Base-by-base conservation (phyloP, 805 yeast species). In the Schizosaccharomyces lindneri region DNA sequence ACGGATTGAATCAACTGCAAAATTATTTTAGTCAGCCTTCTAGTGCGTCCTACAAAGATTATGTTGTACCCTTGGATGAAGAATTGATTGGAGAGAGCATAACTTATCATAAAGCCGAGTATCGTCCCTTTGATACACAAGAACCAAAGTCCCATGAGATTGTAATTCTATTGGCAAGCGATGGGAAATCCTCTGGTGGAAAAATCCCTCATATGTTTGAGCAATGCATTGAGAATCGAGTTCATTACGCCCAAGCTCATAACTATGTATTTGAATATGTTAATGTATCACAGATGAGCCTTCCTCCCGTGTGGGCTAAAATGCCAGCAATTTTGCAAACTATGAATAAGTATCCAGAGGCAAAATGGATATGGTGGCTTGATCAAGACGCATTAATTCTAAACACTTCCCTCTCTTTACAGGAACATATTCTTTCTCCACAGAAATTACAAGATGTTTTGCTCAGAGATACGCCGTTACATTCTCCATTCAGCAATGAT, bases 301-400 rank as follows among this genome's bases (percentile, higher is more conserved):
- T 31, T n/a, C 62, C 29, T 59, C 55, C 39, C 17, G 69, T 66
- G 7, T 72, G 74, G 74, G 65, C 66, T 48, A 72, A 72, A 62
- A 62, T 72, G 32, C 69, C 71, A 4, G 72, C 73, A 17, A 65
- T 72, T 24, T 64, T 64, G 60, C 68, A 69, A 15, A 68, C 72
- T 4, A 70, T 71, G 55, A 66, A 64, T 15, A 55, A 48, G 31
- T 61, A 69, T 62, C 73, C 74, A 4, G 66, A 68, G 2, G 73
- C 69, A 21, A 71, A 72, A 61, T 72, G 74, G 74, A 65, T 72
- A 32, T 72, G 73, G 73, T 72, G 73, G 74, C 66, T 72, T 27
- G 74, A 72, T 62, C 65, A 67, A 6, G 74, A 72, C 46, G 69
- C 70, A 15, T 64, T 72, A 31, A 68, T 72, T 61, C 70, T 70